Evolutionary conservation across 2,329 filamentous ascomycete species (phyloP), one percentile per base, ranked within the genome.

Genomic region (Curvularia sp.): DNA sequence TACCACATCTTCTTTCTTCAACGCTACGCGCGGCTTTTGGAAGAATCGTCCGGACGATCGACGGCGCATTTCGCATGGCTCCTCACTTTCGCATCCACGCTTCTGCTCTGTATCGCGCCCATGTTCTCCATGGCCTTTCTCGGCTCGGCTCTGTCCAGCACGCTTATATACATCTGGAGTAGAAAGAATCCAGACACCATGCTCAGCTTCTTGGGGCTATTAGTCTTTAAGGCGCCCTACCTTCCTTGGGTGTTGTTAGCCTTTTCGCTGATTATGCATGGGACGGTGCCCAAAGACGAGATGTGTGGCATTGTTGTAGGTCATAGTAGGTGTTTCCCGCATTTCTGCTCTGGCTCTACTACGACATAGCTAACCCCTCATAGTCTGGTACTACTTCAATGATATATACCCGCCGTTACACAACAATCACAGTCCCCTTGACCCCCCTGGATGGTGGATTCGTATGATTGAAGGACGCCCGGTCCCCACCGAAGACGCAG

Each of bases 1-100:
- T 98, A 97, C 83, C 94, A 98, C 78, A 91, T 98, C 77, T 99
- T 97, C 85, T 99, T 99, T 81, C 89, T 97, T 57, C 93, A 97
- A 76, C 90, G 95, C 57, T 99, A 99, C 78, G 93, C 94, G 6
- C 90, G 95, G 50, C 89, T 98, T 43, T 87, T 99, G 47, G 95
- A 99, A 79, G 94, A 98, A 78, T 93, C 92, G 0, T 93, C 93
- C n/a, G 92, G 93, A 41, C 88, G 91, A 43, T 96, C 92, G 4
- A 91, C 94, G 1, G 95, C 95, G 3, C 90, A 96, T 73, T 99
- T 97, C 81, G 93, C 93, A 5, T 99, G 94, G 93, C 84, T 99
- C 18, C 84, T 99, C 1, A 82, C 95, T 52, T 98, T 96, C 76
- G 89, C 93, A 57, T 92, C 89, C 75, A 85, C 86, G 2, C 90